Evolutionary conservation across 345 rosid species (phyloP), one percentile per base, ranked within the genome.

Genomic region (Mangifera indica): DNA sequence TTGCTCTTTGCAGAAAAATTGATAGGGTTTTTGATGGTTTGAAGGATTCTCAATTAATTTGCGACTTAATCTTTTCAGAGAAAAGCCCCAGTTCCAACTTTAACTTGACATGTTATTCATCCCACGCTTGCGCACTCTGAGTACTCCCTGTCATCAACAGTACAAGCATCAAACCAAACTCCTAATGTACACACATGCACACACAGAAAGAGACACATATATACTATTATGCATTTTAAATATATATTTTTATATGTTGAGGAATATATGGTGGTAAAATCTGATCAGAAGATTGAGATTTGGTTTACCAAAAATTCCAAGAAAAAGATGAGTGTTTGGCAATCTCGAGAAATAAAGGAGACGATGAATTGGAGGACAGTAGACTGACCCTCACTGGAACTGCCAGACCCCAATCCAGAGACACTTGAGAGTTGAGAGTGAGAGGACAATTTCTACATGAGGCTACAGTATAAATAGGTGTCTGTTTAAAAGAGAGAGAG

Each of bases 321-420:
- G 76, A 79, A 22, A 79, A 77, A 68, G 78, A 70, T 32, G 37
- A 74, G 67, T 49, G 48, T 63, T 71, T 77, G 78, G 70, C 52
- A 75, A 77, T 79, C 79, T 82, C 83, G 83, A 80, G 81, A 51
- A 37, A 37, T 37, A 37, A 71, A 42, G 77, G 80, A 72, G 86
- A 80, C 67, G 80, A 81, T 65, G 82, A 81, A 83, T 74, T 76
- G 79, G 73, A 80, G 77, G 79, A 55, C 79, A 72, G 52, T 42
- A 61, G 76, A 69, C 71, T 62, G 73, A 66, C 74, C 77, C 46
- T n/a, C 70, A 48, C 74, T 74, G 57, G 51, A 75, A 67, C 67
- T 72, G 68, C 67, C 78, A 72, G 60, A 73, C 69, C 79, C 77
- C 73, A 73, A 81, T 69, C 78, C 78, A 75, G 77, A 81, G 73